These are phyloP conservation scores for Debaryomyces fabryi DNA, from an alignment of 1,139 yeast genomes.

Conservation along the genomic window DNA sequence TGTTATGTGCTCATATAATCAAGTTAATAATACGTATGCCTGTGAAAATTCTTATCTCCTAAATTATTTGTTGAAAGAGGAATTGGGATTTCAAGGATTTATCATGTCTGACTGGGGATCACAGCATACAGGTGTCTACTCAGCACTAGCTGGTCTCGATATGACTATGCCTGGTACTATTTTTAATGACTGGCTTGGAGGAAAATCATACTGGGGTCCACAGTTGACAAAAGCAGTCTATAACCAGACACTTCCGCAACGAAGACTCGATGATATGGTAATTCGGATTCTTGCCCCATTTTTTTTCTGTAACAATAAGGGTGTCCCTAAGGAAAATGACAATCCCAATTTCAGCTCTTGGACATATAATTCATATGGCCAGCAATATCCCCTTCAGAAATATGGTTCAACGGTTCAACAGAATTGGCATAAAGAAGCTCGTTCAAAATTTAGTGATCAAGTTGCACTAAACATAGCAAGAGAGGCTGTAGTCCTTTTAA, in stretches of 20 bases:
- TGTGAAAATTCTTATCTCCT: slow-evolving; percentile 63
- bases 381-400: slow-evolving; percentile 53
- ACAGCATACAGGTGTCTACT: slow-evolving; percentile 57
- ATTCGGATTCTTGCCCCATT: slow-evolving; percentile 61
- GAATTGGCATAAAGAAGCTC: slow-evolving; percentile 58
- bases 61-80: slow-evolving; percentile 59
- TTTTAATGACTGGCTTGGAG: slow-evolving; percentile 55
- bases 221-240: slow-evolving; percentile 56
- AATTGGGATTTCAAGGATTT: slow-evolving; percentile 68
- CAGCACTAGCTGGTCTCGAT: slow-evolving; percentile 63
- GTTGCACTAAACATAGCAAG: slow-evolving; percentile 57
- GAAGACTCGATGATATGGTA: slow-evolving; percentile 64
- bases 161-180: slow-evolving; percentile 71
- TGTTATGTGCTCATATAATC: slow-evolving; percentile 64
- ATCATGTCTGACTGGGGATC: slow-evolving; percentile 72
- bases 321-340: slow-evolving; percentile 42
- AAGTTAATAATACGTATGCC: slow-evolving; percentile 59
- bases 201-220: slow-evolving; percentile 62
- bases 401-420: slow-evolving; percentile 56
- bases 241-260: slow-evolving; percentile 58
- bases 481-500: slow-evolving; percentile 59
- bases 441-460: slow-evolving; percentile 50
- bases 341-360: slow-evolving; percentile 62
- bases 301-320: slow-evolving; percentile 41
- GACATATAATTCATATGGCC: slow-evolving; percentile 59